Conservation (phyloP, 129 eudicot genomes). For the Flaveria ramosissima region DNA sequence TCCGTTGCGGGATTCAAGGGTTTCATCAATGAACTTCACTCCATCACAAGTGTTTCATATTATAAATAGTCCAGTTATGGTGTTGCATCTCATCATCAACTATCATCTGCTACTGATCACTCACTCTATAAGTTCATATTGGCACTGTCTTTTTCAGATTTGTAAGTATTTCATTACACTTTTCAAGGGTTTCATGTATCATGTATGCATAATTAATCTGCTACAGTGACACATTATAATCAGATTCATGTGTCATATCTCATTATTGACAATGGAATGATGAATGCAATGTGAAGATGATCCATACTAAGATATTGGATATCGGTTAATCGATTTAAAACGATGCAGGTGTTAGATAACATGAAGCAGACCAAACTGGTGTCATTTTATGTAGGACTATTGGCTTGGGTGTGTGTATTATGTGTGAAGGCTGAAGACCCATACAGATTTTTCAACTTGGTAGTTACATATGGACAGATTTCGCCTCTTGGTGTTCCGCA, state of each 20-base stretch:
- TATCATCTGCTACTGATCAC: slow-evolving; percentile 8
- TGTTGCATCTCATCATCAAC: slow-evolving; percentile 23
- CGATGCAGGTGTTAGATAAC: neutral
- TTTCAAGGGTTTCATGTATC: no score
- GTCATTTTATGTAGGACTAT: slow-evolving; percentile 51
- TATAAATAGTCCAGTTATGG: slow-evolving; percentile 30
- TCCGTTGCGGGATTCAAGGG: slow-evolving; percentile 62
- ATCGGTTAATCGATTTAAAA: no score
- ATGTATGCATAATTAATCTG: no score
- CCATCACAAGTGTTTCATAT: slow-evolving; percentile 34
- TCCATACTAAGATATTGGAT: no score
- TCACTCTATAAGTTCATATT: slow-evolving; percentile 26
- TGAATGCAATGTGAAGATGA: no score
- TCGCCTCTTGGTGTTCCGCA: slow-evolving; percentile 78
- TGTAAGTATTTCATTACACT: no score
- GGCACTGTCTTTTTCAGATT: no score
- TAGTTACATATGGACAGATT: slow-evolving; percentile 55
- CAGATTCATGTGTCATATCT: no score
- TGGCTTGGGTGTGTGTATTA: slow-evolving; percentile 44
- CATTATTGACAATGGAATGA: no score
- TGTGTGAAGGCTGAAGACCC: slow-evolving; percentile 78
- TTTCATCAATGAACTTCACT: slow-evolving; percentile 60
- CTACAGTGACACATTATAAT: no score
- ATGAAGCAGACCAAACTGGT: slow-evolving; percentile 50
- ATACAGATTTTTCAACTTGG: slow-evolving; percentile 59